Evolutionary conservation across 2,329 filamentous ascomycete genomes (phyloP).

Genomic region (Cordyceps militaris): DNA sequence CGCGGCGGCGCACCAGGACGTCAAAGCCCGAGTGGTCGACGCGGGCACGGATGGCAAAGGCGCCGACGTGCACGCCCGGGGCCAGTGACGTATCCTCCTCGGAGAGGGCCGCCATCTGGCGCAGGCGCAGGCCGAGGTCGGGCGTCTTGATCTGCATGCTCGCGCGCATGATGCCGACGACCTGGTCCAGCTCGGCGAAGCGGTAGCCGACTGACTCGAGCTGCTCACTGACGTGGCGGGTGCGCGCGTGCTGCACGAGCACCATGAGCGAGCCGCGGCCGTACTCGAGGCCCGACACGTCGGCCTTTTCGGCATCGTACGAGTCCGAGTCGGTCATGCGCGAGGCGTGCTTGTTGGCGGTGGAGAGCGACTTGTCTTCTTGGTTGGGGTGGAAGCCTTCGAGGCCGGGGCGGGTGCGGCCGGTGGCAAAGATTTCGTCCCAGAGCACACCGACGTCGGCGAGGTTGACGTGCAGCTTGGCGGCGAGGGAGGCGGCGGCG

Average conservation of each 20-base stretch:
- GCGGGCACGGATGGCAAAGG: slow-evolving; percentile 50
- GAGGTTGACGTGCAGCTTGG: slow-evolving; percentile 56
- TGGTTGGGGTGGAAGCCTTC: neutral
- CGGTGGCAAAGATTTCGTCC: slow-evolving; percentile 68
- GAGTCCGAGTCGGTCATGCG: slow-evolving; percentile 21
- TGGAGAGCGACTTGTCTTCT: slow-evolving; percentile 7
- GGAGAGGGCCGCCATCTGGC: slow-evolving; percentile 56
- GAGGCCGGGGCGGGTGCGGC: slow-evolving; percentile 20
- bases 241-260: slow-evolving; percentile 58
- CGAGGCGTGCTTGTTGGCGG: neutral
- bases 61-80: slow-evolving; percentile 49
- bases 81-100: slow-evolving; percentile 38
- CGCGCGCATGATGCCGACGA: slow-evolving; percentile 60
- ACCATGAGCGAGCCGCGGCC: slow-evolving; percentile 77
- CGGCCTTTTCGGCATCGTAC: slow-evolving; percentile 34
- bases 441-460: slow-evolving; percentile 62
- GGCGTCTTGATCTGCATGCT: slow-evolving; percentile 65
- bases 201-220: slow-evolving; percentile 68
- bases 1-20: slow-evolving; percentile 50
- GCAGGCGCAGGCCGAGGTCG: slow-evolving; percentile 55
- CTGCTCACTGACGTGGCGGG: slow-evolving; percentile 50
- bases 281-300: slow-evolving; percentile 30
- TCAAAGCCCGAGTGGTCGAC: slow-evolving; percentile 52
- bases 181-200: slow-evolving; percentile 65
- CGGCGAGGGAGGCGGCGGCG: slow-evolving; percentile 67